Evolutionary conservation across 78 protist species (phyloP), one percentile per base, ranked within the genome.

Genomic region (Emiliania huxleyi): DNA sequence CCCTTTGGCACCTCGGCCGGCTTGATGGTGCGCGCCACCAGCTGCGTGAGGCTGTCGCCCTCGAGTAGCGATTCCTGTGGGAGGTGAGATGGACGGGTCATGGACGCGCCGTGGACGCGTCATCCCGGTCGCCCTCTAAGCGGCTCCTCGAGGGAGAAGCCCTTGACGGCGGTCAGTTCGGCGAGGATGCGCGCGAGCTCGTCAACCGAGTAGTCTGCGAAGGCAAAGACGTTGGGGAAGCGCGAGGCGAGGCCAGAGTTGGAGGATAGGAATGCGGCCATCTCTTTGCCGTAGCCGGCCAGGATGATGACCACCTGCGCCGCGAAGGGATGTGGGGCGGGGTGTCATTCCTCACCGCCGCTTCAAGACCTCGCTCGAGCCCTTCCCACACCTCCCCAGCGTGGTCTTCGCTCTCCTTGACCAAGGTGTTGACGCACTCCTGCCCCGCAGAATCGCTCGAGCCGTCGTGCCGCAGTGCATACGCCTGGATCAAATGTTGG

Each of bases 231-330:
- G 93, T 55, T 56, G 22, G 93, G 93, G 55, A 92, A 92, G 71
- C 94, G 94, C 69, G 94, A 92, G 29, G 45, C 6, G 75, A 92
- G 91, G 29, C 94, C 94, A 0, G 91, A 62, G 85, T 92, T 92
- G 55, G 91, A 19, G 21, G 62, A 21, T 26, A 92, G 12, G 69
- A 92, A 84, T 37, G 85, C 40, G 42, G 62, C 21, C 94, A 92
- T 92, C 69, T 92, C 94, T 48, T 45, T 84, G 18, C 22, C 35
- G 69, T 92, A 92, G 35, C 94, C 94, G 2, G 94, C 94, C 43
- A 92, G 44, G 48, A 92, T 84, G 69, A 92, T 56, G 29, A 92
- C 87, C n/a, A 91, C 73, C 62, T 52, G 62, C n/a, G n/a, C n/a
- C n/a, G n/a, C n/a, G n/a, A n/a, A n/a, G n/a, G n/a, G n/a, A n/a